These are phyloP conservation scores for Verticillium tricorpus DNA, from an alignment of 2,329 filamentous ascomycete species.

Conservation along the genomic window DNA sequence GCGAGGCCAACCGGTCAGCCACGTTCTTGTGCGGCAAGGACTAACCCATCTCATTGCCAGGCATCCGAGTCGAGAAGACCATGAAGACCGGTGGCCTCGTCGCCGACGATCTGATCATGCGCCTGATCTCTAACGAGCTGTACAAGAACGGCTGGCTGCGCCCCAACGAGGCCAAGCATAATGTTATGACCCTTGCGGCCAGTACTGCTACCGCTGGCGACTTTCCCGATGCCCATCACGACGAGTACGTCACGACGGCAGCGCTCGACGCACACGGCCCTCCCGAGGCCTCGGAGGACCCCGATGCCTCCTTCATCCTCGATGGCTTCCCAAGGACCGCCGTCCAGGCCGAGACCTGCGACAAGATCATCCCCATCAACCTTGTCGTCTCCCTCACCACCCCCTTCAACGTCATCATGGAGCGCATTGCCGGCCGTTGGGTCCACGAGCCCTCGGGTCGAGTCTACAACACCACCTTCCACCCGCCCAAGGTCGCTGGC, in stretches of 20 bases:
- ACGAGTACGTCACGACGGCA: constrained; percentile 37
- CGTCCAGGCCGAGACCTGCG: constrained; percentile 71
- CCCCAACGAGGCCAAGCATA: constrained; percentile 37
- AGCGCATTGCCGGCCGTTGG: constrained; percentile 84
- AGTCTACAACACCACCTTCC: constrained; percentile 93
- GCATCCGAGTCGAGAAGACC: constrained; percentile 82
- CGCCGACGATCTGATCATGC: constrained; percentile 84
- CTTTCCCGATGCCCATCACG: constrained; percentile 23
- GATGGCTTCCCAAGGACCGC: constrained; percentile 94
- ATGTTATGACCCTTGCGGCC: constrained; percentile 49
- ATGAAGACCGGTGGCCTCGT: constrained; percentile 91
- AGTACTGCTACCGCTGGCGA: constrained; percentile 31
- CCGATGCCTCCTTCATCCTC: constrained; percentile 84
- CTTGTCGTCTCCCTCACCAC: constrained; percentile 84
- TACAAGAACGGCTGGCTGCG: constrained; percentile 77
- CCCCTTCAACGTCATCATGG: constrained; percentile 79
- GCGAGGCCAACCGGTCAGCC: neutral
- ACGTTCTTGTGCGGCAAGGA: neutral
- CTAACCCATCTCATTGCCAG: constrained; percentile 36
- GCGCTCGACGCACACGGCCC: constrained; percentile 31
- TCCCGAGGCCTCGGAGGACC: constrained; percentile 57
- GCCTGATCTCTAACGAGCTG: constrained; percentile 87
- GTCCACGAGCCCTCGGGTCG: constrained; percentile 87
- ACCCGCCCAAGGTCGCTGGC: constrained; percentile 75
- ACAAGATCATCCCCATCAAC: constrained; percentile 86